Conservation (phyloP, 176 grass and related monocot species). For the Oropetium thomaeum region DNA sequence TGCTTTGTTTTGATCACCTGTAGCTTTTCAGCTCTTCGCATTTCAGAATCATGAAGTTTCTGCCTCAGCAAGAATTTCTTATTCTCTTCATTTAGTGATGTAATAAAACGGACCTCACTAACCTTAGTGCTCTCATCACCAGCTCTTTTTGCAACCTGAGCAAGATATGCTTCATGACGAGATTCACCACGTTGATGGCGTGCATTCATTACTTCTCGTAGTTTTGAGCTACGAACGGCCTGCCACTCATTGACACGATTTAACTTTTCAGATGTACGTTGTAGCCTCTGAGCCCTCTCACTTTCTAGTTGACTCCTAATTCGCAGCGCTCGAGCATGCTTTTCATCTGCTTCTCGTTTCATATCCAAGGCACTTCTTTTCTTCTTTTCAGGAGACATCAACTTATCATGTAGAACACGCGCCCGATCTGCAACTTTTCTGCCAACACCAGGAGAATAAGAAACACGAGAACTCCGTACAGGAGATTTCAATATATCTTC, state of each 20-base stretch:
- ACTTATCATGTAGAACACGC: conserved; percentile 89
- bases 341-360: conserved; percentile 96
- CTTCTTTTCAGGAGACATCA: conserved; percentile 99
- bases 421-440: conserved; percentile 85
- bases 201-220: conserved; percentile 94
- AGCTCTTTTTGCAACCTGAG: conserved; percentile 87
- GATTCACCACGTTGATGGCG: conserved; percentile 90
- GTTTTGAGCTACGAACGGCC: conserved; percentile 86
- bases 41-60: conserved; percentile 91
- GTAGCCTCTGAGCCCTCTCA: conserved; percentile 93
- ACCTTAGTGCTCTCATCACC: conserved; percentile 99
- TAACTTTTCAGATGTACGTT: conserved; percentile 95
- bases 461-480: conserved; percentile 65
- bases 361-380: conserved; percentile 93
- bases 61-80: conserved; percentile 94
- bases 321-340: conserved; percentile 79
- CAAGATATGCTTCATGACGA: conserved; percentile 91
- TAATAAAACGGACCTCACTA: conserved; percentile 99
- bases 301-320: conserved; percentile 97
- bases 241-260: conserved; percentile 96
- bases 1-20: conserved; percentile 97
- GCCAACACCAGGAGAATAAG: conserved; percentile 68
- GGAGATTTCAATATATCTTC: conserved; percentile 97
- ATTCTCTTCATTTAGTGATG: conserved; percentile 95
- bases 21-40: conserved; percentile 97